Conservation (phyloP, 495 filamentous ascomycete genomes). For the Podospora conica region DNA sequence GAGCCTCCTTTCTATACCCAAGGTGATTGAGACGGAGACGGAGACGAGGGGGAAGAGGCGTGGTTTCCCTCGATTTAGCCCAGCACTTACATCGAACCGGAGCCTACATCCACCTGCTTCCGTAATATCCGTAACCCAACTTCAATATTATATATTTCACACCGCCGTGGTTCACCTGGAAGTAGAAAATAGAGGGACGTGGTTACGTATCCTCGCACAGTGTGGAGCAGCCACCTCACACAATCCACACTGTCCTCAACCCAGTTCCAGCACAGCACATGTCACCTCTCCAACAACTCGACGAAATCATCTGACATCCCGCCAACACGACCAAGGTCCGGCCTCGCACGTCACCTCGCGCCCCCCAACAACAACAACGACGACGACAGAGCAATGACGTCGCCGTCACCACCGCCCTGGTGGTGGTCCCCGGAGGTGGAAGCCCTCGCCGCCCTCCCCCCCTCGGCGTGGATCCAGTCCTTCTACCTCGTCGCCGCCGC, state of each 20-base stretch:
- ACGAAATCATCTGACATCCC: not conserved
- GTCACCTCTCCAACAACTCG: not conserved
- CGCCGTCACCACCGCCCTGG: not conserved
- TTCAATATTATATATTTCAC: not conserved
- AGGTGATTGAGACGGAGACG: too few relatives aligned
- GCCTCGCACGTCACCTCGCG: too few relatives aligned
- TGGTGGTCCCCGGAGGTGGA: not conserved
- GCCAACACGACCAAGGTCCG: not conserved
- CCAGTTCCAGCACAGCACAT: not conserved
- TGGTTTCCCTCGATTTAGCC: not conserved
- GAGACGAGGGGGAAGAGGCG: not conserved
- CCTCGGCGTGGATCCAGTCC: constrained; percentile 40
- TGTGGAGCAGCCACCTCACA: not conserved
- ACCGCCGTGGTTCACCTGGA: not conserved
- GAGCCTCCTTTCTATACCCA: too few relatives aligned
- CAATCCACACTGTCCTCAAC: not conserved
- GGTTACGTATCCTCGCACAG: not conserved
- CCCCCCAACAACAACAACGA: not conserved
- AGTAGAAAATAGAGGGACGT: not conserved
- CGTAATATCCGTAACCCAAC: too few relatives aligned
- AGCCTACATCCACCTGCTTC: too few relatives aligned
- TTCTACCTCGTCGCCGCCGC: constrained; percentile 41
- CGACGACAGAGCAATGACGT: too few relatives aligned
- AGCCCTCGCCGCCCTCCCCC: constrained; percentile 8
- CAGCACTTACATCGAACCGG: too few relatives aligned